Conservation (phyloP, 1,284 basidiomycete species). For the Chiua sp. region DNA sequence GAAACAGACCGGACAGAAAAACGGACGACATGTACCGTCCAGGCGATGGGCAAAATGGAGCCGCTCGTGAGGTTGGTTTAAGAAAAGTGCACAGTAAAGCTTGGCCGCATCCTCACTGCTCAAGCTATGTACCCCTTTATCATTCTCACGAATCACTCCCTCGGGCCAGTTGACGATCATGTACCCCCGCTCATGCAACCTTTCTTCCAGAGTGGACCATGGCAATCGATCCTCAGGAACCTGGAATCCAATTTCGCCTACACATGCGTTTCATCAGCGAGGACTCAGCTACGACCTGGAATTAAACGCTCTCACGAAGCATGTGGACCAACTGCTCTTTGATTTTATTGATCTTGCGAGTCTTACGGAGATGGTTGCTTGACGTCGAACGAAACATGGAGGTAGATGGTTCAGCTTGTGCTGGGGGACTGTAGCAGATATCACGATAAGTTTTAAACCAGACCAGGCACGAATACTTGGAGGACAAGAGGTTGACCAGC, state of each 20-base stretch:
- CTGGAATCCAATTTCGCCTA: not conserved
- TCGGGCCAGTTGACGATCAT: constrained; percentile 1
- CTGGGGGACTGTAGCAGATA: not conserved
- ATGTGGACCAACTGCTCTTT: not conserved
- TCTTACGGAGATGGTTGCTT: not conserved
- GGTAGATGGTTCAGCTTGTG: not conserved
- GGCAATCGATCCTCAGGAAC: not conserved
- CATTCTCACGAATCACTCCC: not conserved
- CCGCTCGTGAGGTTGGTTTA: not conserved
- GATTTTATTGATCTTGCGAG: not conserved
- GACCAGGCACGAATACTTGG: not conserved
- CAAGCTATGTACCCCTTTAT: constrained; percentile 2
- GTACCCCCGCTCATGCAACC: not conserved
- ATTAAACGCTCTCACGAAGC: not conserved
- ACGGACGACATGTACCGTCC: not conserved
- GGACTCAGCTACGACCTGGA: not conserved
- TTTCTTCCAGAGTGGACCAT: constrained; percentile 1
- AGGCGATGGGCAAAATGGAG: not conserved
- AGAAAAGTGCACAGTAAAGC: not conserved
- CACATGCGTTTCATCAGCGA: too few species aligned
- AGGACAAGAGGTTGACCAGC: too few species aligned
- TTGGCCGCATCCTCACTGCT: not conserved
- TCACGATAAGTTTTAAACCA: not conserved
- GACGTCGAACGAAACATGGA: not conserved
- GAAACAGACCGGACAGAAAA: not conserved